Evolutionary conservation across 306 rosid genomes (phyloP).

Genomic region (Quercus gilva): DNA sequence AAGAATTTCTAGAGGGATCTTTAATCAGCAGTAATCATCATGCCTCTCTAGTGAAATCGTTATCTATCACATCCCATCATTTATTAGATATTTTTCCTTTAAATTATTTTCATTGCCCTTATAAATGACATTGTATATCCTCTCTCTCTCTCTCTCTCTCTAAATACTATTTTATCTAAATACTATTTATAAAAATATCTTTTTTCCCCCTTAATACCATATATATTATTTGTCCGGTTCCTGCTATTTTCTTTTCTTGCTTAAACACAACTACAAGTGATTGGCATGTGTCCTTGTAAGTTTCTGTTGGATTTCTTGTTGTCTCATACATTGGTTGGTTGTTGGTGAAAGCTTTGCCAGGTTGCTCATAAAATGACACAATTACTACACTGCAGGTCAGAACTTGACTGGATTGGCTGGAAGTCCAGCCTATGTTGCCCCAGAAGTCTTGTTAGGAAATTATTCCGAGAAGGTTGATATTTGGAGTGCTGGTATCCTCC

Average conservation of each 20-base stretch:
- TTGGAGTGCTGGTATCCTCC: conserved; percentile 99
- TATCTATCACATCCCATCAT: neutral
- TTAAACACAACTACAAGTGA: neutral
- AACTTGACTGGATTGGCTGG: conserved; percentile 93
- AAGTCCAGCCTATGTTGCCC: conserved; percentile 99
- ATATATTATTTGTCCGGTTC: neutral
- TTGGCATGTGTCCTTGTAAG: neutral
- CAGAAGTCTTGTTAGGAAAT: conserved; percentile 78
- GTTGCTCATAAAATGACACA: conserved; percentile 11
- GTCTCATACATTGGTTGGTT: neutral
- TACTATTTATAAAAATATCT: too few relatives aligned
- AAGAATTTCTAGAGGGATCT: neutral
- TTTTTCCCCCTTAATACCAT: neutral
- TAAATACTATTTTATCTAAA: too few relatives aligned
- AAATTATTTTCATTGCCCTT: too few relatives aligned
- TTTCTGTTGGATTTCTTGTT: neutral
- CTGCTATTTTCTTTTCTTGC: neutral
- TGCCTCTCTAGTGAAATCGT: neutral
- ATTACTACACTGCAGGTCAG: conserved; percentile 62
- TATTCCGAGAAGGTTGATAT: conserved; percentile 92
- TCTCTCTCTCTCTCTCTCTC: neutral
- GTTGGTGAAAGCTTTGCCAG: conserved; percentile 21
- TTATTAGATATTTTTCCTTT: neutral
- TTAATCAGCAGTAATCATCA: neutral
- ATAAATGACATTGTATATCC: neutral